Percentiles rank a stretch among this genome's conserved stretches.
Evolutionary conservation across 2,329 filamentous ascomycete genomes (phyloP).

Genomic region (Elsinoe perseae): DNA sequence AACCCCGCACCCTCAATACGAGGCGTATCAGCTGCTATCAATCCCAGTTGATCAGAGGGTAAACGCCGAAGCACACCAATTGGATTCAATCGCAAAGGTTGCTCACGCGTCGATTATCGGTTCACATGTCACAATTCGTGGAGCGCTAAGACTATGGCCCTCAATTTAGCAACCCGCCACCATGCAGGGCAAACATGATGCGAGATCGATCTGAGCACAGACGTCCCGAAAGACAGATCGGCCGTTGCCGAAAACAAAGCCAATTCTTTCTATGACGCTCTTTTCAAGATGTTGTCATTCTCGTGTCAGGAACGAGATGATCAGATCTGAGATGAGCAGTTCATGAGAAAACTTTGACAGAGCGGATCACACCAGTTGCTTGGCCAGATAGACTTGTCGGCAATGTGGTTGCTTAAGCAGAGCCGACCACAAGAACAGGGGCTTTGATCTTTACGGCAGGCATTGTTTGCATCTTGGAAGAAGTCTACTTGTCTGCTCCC

Average conservation of each 20-base stretch:
- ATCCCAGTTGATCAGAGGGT: neutral
- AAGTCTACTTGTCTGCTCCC: no score
- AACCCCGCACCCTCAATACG: no score
- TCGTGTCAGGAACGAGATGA: neutral
- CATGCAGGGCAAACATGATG: slow-evolving; percentile 3
- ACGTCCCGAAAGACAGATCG: neutral
- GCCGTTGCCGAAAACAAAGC: neutral
- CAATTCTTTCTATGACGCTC: slow-evolving; percentile 3
- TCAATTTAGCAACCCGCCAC: neutral
- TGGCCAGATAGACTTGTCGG: no score
- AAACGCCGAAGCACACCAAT: neutral
- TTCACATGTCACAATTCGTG: neutral
- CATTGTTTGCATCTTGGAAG: no score
- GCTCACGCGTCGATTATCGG: slow-evolving; percentile 1
- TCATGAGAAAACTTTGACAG: neutral
- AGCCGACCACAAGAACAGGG: no score
- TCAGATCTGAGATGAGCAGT: slow-evolving; percentile 5
- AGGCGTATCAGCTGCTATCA: neutral
- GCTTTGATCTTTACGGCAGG: no score
- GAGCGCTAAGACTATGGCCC: neutral
- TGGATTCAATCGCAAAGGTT: neutral
- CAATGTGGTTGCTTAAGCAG: no score
- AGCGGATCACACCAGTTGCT: neutral
- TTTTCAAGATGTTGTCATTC: neutral
- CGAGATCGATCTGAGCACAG: slow-evolving; percentile 11